Conservation (phyloP, 768 basidiomycete species). For the Calocybe indica region DNA sequence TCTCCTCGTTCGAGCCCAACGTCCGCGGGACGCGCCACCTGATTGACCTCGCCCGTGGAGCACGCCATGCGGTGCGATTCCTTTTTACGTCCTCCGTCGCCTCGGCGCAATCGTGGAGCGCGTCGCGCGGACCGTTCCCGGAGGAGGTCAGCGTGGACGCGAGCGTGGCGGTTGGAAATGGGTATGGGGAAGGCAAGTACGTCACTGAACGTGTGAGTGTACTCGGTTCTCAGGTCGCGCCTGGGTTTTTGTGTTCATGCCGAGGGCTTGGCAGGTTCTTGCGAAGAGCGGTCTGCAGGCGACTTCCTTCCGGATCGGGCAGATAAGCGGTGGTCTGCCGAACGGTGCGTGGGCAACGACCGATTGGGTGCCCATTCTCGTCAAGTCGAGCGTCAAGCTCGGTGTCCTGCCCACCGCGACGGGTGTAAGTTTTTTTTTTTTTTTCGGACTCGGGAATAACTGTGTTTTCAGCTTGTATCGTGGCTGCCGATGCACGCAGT, state of each 20-base stretch:
- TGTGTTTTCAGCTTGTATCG: conserved; percentile 22
- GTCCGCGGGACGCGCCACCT: conserved; percentile 41
- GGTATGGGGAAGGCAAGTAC: conserved; percentile 45
- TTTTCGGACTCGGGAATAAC: background rate
- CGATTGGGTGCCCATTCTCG: conserved; percentile 42
- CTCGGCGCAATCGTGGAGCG: conserved; percentile 24
- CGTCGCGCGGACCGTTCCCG: conserved; percentile 21
- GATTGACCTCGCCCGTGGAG: conserved; percentile 30
- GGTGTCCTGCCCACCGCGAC: conserved; percentile 20
- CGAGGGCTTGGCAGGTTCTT: conserved; percentile 22
- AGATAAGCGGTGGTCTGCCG: conserved; percentile 32
- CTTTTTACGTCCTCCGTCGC: conserved; percentile 37
- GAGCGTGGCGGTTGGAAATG: conserved; percentile 27
- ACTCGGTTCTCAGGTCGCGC: background rate
- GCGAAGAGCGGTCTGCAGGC: conserved; percentile 28
- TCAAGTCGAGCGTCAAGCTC: conserved; percentile 25
- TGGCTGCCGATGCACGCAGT: conserved; percentile 39
- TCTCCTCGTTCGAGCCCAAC: conserved; percentile 46
- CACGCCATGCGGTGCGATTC: conserved; percentile 21
- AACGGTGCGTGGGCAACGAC: conserved; percentile 37
- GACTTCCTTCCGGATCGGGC: conserved; percentile 38
- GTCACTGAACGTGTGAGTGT: conserved; percentile 28
- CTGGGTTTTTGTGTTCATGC: background rate
- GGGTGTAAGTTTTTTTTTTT: conserved; percentile 23
- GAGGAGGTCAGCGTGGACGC: conserved; percentile 27